These are phyloP conservation scores for Fagopyrum homotropicum DNA, from an alignment of 148 eudicot species.

Conservation along the genomic window DNA sequence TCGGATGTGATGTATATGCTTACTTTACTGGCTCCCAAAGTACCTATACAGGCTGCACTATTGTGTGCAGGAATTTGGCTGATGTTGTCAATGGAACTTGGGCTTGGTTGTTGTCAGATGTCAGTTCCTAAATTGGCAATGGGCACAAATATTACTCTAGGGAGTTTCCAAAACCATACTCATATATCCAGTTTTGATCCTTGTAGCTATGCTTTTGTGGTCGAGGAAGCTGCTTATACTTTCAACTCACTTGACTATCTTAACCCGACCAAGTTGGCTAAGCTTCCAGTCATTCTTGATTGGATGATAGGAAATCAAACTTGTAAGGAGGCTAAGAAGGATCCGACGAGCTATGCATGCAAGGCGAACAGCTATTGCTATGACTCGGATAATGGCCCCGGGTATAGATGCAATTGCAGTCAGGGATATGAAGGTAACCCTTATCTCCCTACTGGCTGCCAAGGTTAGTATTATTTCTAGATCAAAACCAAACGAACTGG, in stretches of 20 bases:
- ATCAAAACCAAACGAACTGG: no score
- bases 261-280: not conserved
- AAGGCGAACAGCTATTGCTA: not conserved
- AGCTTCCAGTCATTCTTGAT: not conserved
- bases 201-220: conserved; percentile 2
- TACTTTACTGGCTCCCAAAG: not conserved
- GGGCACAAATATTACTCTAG: not conserved
- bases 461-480: not conserved
- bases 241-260: not conserved
- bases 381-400: not conserved
- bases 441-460: not conserved
- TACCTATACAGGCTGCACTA: not conserved
- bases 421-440: not conserved
- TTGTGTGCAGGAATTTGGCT: not conserved
- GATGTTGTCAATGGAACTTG: not conserved
- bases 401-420: not conserved
- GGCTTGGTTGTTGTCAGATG: not conserved
- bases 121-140: not conserved
- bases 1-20: not conserved
- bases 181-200: not conserved
- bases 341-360: not conserved
- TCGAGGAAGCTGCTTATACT: not conserved
- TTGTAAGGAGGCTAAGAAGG: not conserved
- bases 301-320: conserved; percentile 6
- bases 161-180: not conserved